These are phyloP conservation scores for Dichotomocladium elegans DNA, from an alignment of 371 early-diverging fungal genomes.

Conservation along the genomic window DNA sequence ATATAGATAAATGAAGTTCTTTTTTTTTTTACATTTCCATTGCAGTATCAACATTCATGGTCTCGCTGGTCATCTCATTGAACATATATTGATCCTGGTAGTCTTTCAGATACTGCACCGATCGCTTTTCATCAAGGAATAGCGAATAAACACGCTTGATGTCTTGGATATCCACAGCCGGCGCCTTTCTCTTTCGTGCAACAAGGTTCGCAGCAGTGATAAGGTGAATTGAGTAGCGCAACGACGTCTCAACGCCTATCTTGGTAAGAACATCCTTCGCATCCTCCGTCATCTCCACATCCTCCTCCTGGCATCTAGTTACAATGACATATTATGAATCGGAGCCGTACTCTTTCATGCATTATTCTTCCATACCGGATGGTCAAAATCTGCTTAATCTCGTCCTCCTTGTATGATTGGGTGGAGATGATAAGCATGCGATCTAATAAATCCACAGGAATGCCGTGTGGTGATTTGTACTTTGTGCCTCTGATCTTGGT, in stretches of 20 bases:
- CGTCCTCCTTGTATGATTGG: constrained; percentile 78
- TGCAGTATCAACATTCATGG: constrained; percentile 37
- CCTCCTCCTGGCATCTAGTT: constrained; percentile 91
- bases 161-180: constrained; percentile 87
- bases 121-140: constrained; percentile 95
- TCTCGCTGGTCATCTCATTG: constrained; percentile 52
- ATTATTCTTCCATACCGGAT: constrained; percentile 51
- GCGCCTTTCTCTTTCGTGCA: constrained; percentile 86
- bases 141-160: constrained; percentile 90
- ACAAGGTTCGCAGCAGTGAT: constrained; percentile 92
- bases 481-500: constrained; percentile 92
- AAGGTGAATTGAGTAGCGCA: constrained; percentile 96
- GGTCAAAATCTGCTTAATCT: constrained; percentile 86
- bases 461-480: constrained; percentile 92
- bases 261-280: constrained; percentile 86
- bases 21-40: constrained; percentile 42
- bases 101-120: constrained; percentile 88
- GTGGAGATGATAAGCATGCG: constrained; percentile 93
- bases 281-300: constrained; percentile 93
- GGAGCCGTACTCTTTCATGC: not conserved
- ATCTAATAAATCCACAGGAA: constrained; percentile 97
- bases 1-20: no score
- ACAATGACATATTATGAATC: not conserved
- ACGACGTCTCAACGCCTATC: constrained; percentile 89
- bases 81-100: constrained; percentile 94